A percentile compares a stretch with the other conserved stretches of the same genome.
Evolutionary conservation across 2,329 filamentous ascomycete genomes (phyloP).

Genomic region (Colletotrichum tropicale): DNA sequence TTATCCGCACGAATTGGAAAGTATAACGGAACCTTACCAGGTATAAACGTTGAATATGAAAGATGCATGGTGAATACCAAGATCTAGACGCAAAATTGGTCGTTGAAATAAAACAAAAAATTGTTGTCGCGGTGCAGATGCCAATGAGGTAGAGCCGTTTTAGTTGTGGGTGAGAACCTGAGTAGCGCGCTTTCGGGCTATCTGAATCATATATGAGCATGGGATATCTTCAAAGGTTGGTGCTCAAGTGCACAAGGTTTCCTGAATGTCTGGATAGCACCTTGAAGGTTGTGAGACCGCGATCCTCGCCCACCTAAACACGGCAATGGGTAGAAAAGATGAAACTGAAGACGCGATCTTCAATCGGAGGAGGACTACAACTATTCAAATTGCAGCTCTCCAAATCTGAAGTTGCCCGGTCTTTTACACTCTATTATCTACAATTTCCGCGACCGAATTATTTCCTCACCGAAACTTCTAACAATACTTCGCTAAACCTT

Average conservation of each 20-base stretch:
- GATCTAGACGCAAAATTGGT: rapidly evolving
- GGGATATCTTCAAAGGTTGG: rapidly evolving
- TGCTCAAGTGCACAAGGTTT: background rate
- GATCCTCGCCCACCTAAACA: background rate
- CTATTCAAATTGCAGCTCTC: background rate
- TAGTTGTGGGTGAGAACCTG: background rate
- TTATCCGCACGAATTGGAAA: background rate
- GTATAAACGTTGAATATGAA: background rate
- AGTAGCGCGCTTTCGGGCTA: background rate
- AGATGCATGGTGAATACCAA: background rate
- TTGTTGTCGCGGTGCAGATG: rapidly evolving
- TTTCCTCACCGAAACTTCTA: background rate
- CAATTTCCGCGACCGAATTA: rapidly evolving
- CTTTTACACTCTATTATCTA: rapidly evolving
- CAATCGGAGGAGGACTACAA: background rate
- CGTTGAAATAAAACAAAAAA: background rate
- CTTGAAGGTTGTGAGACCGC: background rate
- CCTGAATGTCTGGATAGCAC: background rate
- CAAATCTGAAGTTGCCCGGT: background rate
- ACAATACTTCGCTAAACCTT: background rate
- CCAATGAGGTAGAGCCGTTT: rapidly evolving
- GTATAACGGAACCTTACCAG: background rate
- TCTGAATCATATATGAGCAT: background rate
- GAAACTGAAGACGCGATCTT: background rate
- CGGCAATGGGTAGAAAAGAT: rapidly evolving